These are phyloP conservation scores for Crithidia brevicula DNA, from an alignment of 208 protist genomes.

Conservation along the genomic window DNA sequence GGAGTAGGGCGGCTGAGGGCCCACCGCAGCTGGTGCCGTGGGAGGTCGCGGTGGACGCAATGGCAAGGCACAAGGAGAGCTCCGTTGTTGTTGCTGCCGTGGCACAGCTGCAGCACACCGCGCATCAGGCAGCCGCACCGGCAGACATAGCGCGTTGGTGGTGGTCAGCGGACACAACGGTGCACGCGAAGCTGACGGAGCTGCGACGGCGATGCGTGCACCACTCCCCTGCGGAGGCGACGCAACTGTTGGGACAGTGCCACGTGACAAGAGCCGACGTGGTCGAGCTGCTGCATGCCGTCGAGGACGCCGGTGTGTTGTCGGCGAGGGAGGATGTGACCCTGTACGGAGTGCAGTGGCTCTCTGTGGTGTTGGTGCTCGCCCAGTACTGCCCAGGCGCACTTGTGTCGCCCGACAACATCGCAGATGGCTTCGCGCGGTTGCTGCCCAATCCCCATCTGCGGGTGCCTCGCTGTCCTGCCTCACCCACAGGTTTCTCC, in stretches of 20 bases:
- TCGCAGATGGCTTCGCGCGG: slow-evolving; percentile 18
- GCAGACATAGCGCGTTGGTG: slow-evolving; percentile 15
- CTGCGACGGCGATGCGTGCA: slow-evolving; percentile 9
- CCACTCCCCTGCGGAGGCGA: not conserved
- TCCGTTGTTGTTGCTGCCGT: slow-evolving; percentile 7
- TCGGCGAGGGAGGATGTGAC: not conserved
- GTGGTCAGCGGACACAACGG: slow-evolving; percentile 19
- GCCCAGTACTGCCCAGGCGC: slow-evolving; percentile 14
- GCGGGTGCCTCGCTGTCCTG: not conserved
- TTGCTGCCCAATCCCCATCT: slow-evolving; percentile 16
- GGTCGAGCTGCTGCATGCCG: slow-evolving; percentile 15
- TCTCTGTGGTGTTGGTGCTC: slow-evolving; percentile 18
- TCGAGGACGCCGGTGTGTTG: slow-evolving; percentile 18
- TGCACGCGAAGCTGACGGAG: slow-evolving; percentile 23
- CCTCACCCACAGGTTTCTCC: not conserved
- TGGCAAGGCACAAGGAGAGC: not conserved
- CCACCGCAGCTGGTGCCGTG: slow-evolving; percentile 24
- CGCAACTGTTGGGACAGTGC: slow-evolving; percentile 11
- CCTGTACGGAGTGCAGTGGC: slow-evolving; percentile 8
- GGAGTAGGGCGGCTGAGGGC: not conserved
- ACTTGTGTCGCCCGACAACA: slow-evolving; percentile 12
- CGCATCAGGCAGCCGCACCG: not conserved
- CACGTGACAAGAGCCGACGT: slow-evolving; percentile 20
- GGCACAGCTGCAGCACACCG: slow-evolving; percentile 6
- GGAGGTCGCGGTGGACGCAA: slow-evolving; percentile 27